Conservation (phyloP, 768 basidiomycete genomes). For the Termitomyces sp. region DNA sequence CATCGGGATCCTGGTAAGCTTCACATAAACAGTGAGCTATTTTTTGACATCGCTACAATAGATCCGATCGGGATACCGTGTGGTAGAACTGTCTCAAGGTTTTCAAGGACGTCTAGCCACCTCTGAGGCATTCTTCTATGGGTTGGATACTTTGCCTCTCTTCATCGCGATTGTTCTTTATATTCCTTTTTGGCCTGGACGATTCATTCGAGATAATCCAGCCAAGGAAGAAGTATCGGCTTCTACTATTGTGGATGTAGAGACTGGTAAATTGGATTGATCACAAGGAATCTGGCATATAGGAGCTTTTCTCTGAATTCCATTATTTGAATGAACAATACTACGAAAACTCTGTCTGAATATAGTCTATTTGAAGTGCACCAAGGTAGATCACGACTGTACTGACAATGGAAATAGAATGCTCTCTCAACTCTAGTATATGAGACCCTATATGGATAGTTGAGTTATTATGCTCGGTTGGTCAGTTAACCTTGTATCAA, state of each 20-base stretch:
- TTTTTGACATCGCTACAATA: constrained; percentile 14
- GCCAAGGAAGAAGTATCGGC: background rate
- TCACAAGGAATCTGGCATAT: background rate
- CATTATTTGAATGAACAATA: too few species aligned
- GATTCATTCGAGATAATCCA: constrained; percentile 31
- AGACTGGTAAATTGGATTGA: background rate
- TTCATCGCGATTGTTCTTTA: constrained; percentile 54
- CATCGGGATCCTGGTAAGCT: constrained; percentile 52
- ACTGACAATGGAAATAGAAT: background rate
- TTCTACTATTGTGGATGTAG: background rate
- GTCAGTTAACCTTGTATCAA: too few species aligned
- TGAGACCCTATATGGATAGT: too few species aligned
- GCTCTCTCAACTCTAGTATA: background rate
- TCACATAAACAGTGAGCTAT: background rate
- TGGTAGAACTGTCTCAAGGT: constrained; percentile 57
- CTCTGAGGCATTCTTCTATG: constrained; percentile 61
- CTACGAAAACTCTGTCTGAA: background rate
- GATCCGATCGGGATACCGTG: constrained; percentile 61
- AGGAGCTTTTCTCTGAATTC: background rate
- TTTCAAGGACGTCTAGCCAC: constrained; percentile 50
- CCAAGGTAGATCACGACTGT: background rate
- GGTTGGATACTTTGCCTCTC: constrained; percentile 58
- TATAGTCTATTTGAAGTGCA: too few species aligned
- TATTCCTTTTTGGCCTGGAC: constrained; percentile 62
- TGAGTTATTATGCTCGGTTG: too few species aligned